These are phyloP conservation scores for Aspergillus felis DNA, from an alignment of 2,329 filamentous ascomycete genomes.

Conservation along the genomic window DNA sequence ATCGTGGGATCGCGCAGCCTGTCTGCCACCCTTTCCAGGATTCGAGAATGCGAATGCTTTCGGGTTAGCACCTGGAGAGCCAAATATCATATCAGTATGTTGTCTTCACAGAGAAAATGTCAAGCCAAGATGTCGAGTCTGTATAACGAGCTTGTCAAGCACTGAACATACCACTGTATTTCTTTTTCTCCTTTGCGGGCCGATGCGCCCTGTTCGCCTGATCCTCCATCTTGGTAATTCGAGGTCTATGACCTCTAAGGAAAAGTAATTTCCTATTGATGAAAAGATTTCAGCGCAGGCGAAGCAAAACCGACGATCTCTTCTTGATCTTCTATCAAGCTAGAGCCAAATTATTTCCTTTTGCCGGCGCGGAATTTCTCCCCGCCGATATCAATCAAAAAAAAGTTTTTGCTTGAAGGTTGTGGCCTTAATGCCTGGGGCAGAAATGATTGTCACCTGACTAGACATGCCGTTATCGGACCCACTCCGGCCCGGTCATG, in stretches of 20 bases:
- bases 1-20: constrained; percentile 55
- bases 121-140: neutral
- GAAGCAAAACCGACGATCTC: constrained; percentile 7
- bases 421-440: constrained; percentile 12
- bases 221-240: constrained; percentile 62
- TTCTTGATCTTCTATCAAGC: constrained; percentile 15
- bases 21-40: constrained; percentile 73
- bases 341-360: constrained; percentile 30
- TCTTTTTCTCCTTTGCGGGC: constrained; percentile 85
- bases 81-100: constrained; percentile 7
- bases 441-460: neutral
- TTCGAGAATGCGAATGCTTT: constrained; percentile 86
- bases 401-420: constrained; percentile 9
- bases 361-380: constrained; percentile 25
- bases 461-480: neutral
- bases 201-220: constrained; percentile 84
- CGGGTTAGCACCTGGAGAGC: constrained; percentile 64
- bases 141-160: neutral
- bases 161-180: constrained; percentile 53
- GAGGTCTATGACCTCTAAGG: constrained; percentile 26
- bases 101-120: neutral
- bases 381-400: constrained; percentile 15
- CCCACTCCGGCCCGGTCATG: constrained; percentile 7
- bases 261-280: constrained; percentile 12
- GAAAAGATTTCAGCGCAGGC: constrained; percentile 11